Conservation (phyloP, 192 early-diverging fungal species). For the Phlyctochytrium planicorne region DNA sequence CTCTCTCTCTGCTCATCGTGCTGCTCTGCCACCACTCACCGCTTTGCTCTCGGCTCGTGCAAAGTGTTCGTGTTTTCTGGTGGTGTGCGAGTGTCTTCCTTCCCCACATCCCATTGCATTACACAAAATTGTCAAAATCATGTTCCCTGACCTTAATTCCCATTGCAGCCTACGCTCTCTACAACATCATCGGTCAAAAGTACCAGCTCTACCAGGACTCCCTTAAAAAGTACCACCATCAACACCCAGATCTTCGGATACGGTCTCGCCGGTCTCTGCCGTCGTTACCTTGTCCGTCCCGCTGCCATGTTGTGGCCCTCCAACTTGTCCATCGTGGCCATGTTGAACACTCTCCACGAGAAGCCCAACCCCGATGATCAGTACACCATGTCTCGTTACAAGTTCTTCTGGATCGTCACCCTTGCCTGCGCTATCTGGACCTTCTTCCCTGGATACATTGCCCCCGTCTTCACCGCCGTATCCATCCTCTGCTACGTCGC, state of each 20-base stretch:
- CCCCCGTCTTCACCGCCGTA: conserved; percentile 13
- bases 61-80: conserved; percentile 72
- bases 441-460: conserved; percentile 24
- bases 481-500: conserved; percentile 25
- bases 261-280: conserved; percentile 67
- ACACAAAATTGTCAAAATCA: too few relatives aligned
- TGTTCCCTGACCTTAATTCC: neutral
- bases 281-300: conserved; percentile 78
- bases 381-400: conserved; percentile 31
- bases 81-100: conserved; percentile 28
- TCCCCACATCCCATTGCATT: neutral
- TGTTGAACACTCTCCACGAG: conserved; percentile 79
- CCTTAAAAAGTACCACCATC: neutral
- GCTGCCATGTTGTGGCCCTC: conserved; percentile 84
- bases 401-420: conserved; percentile 30
- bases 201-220: conserved; percentile 6
- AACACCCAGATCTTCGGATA: conserved; percentile 45
- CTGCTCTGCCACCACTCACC: too few relatives aligned
- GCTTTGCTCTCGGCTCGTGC: too few relatives aligned
- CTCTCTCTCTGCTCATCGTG: too few relatives aligned
- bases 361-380: neutral
- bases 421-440: conserved; percentile 20
- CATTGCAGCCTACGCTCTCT: conserved; percentile 60
- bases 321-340: conserved; percentile 69
- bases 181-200: conserved; percentile 21